These are phyloP conservation scores for Colletotrichum sp. DNA, from an alignment of 2,329 filamentous ascomycete species.

Conservation along the genomic window DNA sequence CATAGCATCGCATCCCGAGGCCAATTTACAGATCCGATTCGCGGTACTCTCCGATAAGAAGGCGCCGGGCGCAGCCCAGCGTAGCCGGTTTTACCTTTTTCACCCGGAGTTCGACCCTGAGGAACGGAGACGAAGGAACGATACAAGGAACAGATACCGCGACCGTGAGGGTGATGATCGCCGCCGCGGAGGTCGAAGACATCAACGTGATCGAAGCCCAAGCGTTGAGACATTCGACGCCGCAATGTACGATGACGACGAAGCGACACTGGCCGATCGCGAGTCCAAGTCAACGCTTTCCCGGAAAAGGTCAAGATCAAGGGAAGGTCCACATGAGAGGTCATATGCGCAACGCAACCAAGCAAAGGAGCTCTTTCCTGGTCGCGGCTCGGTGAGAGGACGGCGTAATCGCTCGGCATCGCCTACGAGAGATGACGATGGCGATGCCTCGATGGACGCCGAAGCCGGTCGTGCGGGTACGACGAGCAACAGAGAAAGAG, in stretches of 20 bases:
- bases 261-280: constrained; percentile 35
- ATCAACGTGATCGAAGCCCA: constrained; percentile 46
- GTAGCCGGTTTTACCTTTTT: constrained; percentile 90
- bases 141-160: constrained; percentile 65
- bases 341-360: constrained; percentile 43
- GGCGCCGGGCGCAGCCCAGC: constrained; percentile 73
- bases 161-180: constrained; percentile 52
- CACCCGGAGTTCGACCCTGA: constrained; percentile 88
- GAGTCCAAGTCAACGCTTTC: constrained; percentile 36
- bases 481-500: constrained; percentile 35
- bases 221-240: constrained; percentile 68
- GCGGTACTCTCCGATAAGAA: constrained; percentile 82
- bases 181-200: constrained; percentile 39
- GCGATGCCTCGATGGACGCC: constrained; percentile 41
- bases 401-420: constrained; percentile 56
- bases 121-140: constrained; percentile 66
- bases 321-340: constrained; percentile 24
- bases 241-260: constrained; percentile 82
- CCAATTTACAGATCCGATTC: constrained; percentile 72
- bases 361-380: constrained; percentile 69
- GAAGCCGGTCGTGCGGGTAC: constrained; percentile 26
- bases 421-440: constrained; percentile 47
- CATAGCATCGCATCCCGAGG: constrained; percentile 70
- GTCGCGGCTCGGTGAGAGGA: constrained; percentile 26
- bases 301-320: constrained; percentile 27